A percentile compares a stretch with the other conserved stretches of the same genome.
Conservation (phyloP, 352 stramenopile species). For the Globisporangium cylindrosporum region DNA sequence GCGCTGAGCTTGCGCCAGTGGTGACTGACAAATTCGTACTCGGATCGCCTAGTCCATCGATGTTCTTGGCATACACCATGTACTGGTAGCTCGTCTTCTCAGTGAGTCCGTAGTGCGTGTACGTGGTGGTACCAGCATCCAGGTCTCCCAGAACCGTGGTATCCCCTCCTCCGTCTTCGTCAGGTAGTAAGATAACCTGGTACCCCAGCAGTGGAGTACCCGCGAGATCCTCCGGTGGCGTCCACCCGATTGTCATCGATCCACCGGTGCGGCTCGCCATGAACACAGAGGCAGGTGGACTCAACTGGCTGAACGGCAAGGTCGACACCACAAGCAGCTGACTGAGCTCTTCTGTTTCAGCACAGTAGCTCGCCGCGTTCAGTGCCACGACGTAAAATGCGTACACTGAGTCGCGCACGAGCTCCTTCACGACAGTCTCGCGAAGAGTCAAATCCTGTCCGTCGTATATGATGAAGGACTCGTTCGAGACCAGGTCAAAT, state of each 20-base stretch:
- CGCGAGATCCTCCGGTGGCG: conserved; percentile 43
- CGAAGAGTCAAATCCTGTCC: conserved; percentile 35
- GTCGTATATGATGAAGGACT: conserved; percentile 51
- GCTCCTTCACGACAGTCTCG: conserved; percentile 23
- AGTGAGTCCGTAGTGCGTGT: conserved; percentile 37
- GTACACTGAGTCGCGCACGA: conserved; percentile 34
- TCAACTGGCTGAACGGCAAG: conserved; percentile 29
- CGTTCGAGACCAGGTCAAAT: conserved; percentile 14
- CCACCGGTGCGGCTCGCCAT: conserved; percentile 33
- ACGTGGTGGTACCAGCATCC: conserved; percentile 18
- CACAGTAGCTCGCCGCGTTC: conserved; percentile 50
- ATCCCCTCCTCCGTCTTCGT: conserved; percentile 5
- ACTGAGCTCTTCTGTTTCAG: conserved; percentile 20
- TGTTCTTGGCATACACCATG: conserved; percentile 41
- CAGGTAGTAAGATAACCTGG: conserved; percentile 22
- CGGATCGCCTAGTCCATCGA: conserved; percentile 33
- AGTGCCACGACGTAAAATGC: conserved; percentile 47
- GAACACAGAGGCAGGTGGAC: conserved; percentile 21
- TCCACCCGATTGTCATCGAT: conserved; percentile 44
- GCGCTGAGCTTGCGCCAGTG: conserved; percentile 22
- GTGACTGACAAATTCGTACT: conserved; percentile 22
- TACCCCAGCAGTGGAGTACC: conserved; percentile 43
- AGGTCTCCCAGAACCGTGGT: conserved; percentile 5
- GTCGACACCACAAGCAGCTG: conserved; percentile 33
- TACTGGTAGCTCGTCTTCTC: conserved; percentile 47